Percentiles rank a stretch among this genome's conserved stretches.
Evolutionary conservation across 371 early-diverging fungal genomes (phyloP).

Genomic region (Rhizopus arrhizus): DNA sequence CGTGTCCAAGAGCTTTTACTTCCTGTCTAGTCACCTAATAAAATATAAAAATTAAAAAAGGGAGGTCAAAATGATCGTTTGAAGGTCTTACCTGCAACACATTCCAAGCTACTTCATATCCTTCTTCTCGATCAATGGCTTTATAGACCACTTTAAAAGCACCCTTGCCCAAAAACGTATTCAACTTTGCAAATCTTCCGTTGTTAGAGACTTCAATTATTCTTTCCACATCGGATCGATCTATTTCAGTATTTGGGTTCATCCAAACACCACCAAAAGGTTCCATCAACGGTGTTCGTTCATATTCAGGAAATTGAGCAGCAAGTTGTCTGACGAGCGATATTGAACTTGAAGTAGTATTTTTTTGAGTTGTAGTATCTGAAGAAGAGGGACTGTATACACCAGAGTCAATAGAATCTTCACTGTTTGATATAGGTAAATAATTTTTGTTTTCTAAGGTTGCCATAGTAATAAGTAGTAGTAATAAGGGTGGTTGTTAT

Average conservation of each 20-base stretch:
- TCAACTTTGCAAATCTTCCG: constrained; percentile 72
- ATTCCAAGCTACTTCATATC: constrained; percentile 92
- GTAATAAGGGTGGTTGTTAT: not conserved
- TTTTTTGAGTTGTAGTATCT: constrained; percentile 10
- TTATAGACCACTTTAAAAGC: constrained; percentile 89
- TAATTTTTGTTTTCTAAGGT: constrained; percentile 6
- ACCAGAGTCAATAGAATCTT: constrained; percentile 30
- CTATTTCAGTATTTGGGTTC: constrained; percentile 39
- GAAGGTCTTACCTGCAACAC: constrained; percentile 42
- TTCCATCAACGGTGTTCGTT: constrained; percentile 34
- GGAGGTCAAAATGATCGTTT: not conserved
- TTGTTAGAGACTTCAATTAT: constrained; percentile 68
- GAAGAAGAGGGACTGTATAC: constrained; percentile 25
- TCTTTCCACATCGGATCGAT: constrained; percentile 43
- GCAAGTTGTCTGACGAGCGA: constrained; percentile 45
- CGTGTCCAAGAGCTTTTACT: constrained; percentile 51
- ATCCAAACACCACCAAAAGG: constrained; percentile 45
- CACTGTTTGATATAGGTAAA: constrained; percentile 24
- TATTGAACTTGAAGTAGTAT: constrained; percentile 34
- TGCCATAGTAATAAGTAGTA: not conserved
- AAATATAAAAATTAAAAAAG: not conserved
- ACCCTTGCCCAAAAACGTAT: constrained; percentile 75
- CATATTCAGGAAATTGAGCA: constrained; percentile 41
- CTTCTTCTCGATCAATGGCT: constrained; percentile 85
- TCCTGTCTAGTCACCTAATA: constrained; percentile 31